phyloP scores from a whole-genome alignment of 805 yeast genomes.

The Candida namnaoensis region DNA sequence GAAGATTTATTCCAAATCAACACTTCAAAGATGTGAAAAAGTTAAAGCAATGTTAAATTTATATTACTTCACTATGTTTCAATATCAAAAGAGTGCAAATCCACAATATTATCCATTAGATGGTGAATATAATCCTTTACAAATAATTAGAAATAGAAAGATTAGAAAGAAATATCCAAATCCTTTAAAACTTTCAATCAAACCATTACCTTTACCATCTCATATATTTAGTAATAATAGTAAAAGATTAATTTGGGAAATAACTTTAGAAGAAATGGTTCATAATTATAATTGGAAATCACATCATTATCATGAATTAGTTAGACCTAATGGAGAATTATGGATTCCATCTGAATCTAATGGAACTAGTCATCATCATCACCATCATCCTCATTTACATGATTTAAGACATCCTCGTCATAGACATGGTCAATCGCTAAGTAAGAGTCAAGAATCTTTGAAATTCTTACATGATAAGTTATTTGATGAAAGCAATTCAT shows the following conservation, averaged over 20 bases:
- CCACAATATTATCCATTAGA: conserved; percentile 36
- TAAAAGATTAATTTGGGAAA: conserved; percentile 51
- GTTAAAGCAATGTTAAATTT: conserved; percentile 30
- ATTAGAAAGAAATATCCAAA: conserved; percentile 44
- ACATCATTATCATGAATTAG: conserved; percentile 45
- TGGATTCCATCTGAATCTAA: too few species aligned
- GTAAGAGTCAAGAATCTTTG: conserved; percentile 1
- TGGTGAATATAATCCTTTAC: conserved; percentile 74
- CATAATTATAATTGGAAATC: conserved; percentile 52
- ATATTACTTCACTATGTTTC: conserved; percentile 15
- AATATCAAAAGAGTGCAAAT: conserved; percentile 8
- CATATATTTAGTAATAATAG: conserved; percentile 45
- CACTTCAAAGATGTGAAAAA: conserved; percentile 38
- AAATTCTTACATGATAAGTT: conserved; percentile 13
- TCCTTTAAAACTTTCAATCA: conserved; percentile 33
- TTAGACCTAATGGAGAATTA: conserved; percentile 32
- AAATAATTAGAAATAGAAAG: conserved; percentile 66
- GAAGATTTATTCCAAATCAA: conserved; percentile 21
- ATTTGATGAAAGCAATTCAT: conserved; percentile 5
- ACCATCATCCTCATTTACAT: conserved; percentile 2
- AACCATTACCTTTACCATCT: conserved; percentile 54
- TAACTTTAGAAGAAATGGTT: conserved; percentile 49
- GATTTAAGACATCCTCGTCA: conserved; percentile 4
- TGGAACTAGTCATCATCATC: neutral
- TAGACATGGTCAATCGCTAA: neutral